Conservation (phyloP, 768 basidiomycete species). For the Paxillus involutus region DNA sequence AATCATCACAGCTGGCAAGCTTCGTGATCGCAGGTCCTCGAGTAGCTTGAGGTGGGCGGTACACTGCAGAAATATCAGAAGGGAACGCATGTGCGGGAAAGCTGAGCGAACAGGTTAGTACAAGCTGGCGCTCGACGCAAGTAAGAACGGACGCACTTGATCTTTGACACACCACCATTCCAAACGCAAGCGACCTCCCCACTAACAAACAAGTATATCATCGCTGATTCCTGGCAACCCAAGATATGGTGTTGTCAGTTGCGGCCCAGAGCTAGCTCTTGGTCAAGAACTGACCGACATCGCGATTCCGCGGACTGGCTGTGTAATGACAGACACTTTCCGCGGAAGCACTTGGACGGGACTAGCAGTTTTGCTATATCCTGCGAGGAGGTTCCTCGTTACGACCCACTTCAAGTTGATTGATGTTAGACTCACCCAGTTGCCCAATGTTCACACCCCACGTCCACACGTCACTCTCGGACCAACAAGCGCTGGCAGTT, state of each 20-base stretch:
- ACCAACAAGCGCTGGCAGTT: constrained; percentile 89
- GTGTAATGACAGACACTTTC: constrained; percentile 74
- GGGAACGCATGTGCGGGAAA: constrained; percentile 82
- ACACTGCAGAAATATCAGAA: constrained; percentile 63
- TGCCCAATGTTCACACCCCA: constrained; percentile 97
- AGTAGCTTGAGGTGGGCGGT: constrained; percentile 77
- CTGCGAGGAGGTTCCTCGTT: constrained; percentile 33
- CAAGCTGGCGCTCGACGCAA: not conserved
- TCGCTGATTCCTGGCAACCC: constrained; percentile 69
- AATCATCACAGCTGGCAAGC: constrained; percentile 74
- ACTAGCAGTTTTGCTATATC: constrained; percentile 74
- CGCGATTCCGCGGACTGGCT: constrained; percentile 68
- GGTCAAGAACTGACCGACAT: constrained; percentile 56
- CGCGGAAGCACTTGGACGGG: constrained; percentile 77
- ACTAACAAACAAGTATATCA: constrained; percentile 77
- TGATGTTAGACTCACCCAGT: constrained; percentile 52
- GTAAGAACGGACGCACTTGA: constrained; percentile 49
- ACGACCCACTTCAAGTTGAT: not conserved
- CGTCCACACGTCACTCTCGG: constrained; percentile 65
- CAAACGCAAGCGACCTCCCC: constrained; percentile 84
- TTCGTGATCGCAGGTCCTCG: constrained; percentile 74
- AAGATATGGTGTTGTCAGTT: not conserved
- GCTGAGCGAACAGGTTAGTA: constrained; percentile 31
- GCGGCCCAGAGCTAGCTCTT: not conserved
- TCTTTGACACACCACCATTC: constrained; percentile 72